Conservation (phyloP, 2,329 filamentous ascomycete species). For the Orbilia blumenaviensis region DNA sequence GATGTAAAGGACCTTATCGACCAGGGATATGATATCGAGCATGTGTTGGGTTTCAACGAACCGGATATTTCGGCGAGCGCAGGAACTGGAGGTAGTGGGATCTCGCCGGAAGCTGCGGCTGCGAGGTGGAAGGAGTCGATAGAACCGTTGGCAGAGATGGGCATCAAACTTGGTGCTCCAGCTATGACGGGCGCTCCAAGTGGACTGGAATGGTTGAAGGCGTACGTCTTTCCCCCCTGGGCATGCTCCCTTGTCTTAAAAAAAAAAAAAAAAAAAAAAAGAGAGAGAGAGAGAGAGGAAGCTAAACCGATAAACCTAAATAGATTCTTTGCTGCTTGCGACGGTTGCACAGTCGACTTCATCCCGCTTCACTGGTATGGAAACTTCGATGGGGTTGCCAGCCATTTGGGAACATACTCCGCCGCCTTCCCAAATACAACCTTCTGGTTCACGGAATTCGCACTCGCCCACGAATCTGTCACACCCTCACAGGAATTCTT, state of each 20-base stretch:
- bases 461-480: conserved; percentile 69
- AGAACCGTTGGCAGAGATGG: conserved; percentile 72
- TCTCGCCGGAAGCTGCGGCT: conserved; percentile 71
- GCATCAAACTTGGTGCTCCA: conserved; percentile 75
- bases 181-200: conserved; percentile 71
- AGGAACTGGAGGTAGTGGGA: conserved; percentile 70
- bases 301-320: neutral
- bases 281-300: too few species aligned
- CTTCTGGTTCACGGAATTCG: conserved; percentile 84
- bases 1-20: conserved; percentile 68
- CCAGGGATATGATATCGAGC: conserved; percentile 66
- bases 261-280: too few species aligned
- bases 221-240: conserved; percentile 65
- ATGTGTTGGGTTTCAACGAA: conserved; percentile 82
- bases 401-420: conserved; percentile 71
- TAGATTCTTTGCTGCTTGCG: conserved; percentile 56
- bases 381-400: conserved; percentile 73
- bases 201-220: conserved; percentile 73
- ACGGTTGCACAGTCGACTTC: conserved; percentile 70
- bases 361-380: conserved; percentile 75
- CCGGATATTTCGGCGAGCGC: conserved; percentile 68
- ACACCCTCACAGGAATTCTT: conserved; percentile 71
- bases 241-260: too few species aligned
- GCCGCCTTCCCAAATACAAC: conserved; percentile 69
- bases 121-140: conserved; percentile 76